Evolutionary conservation across 441 rosid species (phyloP), one percentile per base, ranked within the genome.

Genomic region (Populus trichocarpa): DNA sequence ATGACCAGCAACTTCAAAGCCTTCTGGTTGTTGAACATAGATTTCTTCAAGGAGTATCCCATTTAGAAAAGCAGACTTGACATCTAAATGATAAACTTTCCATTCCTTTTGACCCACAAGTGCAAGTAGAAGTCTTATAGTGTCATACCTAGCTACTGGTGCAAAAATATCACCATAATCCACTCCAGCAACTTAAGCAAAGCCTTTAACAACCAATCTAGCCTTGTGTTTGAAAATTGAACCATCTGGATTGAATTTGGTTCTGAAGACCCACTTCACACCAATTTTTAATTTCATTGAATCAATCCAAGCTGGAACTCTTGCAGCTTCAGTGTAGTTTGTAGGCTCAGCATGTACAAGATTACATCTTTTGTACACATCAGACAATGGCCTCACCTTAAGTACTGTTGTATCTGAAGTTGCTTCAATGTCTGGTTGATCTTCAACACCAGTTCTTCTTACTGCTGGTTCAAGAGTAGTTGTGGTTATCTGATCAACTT

Each of bases 11-110:
- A 28, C 0, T 1, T 14, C 22, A 13, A 6, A 74, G 0, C 68
- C 68, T 1, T 64, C 11, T 0, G 26, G 63, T 35, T 66, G 61
- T 4, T 75, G 22, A 0, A 80, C 30, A 65, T 30, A 53, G 0
- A 80, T 66, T 2, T 70, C 20, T 64, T 75, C 40, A 5, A n/a
- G 5, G 20, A 75, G 57, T 1, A 26, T 10, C 2, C 68, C 69
- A 80, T 75, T 80, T 0, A 80, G 12, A 28, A 80, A 75, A 3
- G 73, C 35, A 0, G 30, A 50, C n/a, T 75, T 75, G 8, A 68
- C 53, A 75, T 75, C 66, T 9, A 66, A n/a, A 1, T 75, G 72
- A 20, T 67, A 18, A 3, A 67, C 10, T 8, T 75, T 0, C 78
- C 64, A 67, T 0, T 6, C 6, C 0, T 18, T 20, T 20, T 69